Conservation (phyloP, 1,139 yeast species). For the Geotrichum citri-aurantii region DNA sequence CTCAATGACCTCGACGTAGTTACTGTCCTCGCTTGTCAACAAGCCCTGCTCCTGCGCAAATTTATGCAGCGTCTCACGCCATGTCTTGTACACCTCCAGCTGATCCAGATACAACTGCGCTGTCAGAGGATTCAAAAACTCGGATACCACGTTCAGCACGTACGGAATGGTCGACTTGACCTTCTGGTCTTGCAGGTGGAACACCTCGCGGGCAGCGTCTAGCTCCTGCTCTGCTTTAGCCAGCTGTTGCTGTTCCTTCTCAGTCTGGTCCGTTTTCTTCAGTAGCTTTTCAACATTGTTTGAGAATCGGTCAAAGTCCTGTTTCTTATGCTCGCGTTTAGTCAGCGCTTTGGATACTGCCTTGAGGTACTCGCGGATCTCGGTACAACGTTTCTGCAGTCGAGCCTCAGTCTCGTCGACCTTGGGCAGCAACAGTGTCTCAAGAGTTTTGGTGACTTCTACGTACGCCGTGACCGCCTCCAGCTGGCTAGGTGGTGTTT, state of each 20-base stretch:
- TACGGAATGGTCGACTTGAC: constrained; percentile 45
- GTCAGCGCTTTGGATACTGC: constrained; percentile 43
- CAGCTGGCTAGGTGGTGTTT: constrained; percentile 41
- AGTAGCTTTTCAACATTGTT: constrained; percentile 43
- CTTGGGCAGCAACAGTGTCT: constrained; percentile 27
- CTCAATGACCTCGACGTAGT: constrained; percentile 23
- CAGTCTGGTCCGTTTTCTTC: constrained; percentile 33
- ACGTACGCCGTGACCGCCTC: constrained; percentile 29
- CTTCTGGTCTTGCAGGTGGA: constrained; percentile 41
- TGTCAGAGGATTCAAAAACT: constrained; percentile 43
- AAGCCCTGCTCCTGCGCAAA: constrained; percentile 31
- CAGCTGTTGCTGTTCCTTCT: constrained; percentile 33
- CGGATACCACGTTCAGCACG: constrained; percentile 44
- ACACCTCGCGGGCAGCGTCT: constrained; percentile 31
- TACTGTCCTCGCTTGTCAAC: constrained; percentile 8
- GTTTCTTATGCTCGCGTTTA: constrained; percentile 45
- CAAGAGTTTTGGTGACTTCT: constrained; percentile 24
- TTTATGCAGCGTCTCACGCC: constrained; percentile 25
- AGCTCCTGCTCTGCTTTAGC: constrained; percentile 31
- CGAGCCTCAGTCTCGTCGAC: constrained; percentile 27
- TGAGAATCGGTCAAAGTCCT: constrained; percentile 41
- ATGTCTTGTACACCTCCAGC: constrained; percentile 26
- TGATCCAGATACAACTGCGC: constrained; percentile 32
- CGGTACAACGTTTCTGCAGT: constrained; percentile 33
- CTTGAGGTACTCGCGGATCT: constrained; percentile 41